Percentiles rank a stretch among this genome's conserved stretches.
phyloP scores from a whole-genome alignment of 495 filamentous ascomycete species.

The Hypoxylon crocopeplum region DNA sequence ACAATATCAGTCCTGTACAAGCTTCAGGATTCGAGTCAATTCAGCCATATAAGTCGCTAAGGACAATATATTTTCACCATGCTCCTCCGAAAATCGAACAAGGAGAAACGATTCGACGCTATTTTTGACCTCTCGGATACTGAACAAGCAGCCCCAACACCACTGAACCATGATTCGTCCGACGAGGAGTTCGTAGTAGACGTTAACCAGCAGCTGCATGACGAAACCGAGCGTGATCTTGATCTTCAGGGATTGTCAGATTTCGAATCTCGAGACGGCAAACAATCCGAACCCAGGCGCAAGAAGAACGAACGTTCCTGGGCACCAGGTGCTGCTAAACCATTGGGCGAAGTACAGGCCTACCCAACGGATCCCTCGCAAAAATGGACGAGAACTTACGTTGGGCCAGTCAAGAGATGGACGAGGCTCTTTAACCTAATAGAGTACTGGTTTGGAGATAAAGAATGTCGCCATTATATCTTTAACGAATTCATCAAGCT shows the following conservation, averaged over 20 bases:
- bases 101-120: constrained; percentile 21
- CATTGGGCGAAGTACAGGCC: constrained; percentile 46
- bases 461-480: constrained; percentile 44
- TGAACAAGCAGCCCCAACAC: constrained; percentile 9
- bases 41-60: too few species aligned
- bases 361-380: constrained; percentile 54
- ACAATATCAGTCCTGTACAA: too few species aligned
- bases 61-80: constrained; percentile 15
- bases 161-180: constrained; percentile 12
- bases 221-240: constrained; percentile 27
- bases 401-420: constrained; percentile 53
- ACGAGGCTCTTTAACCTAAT: constrained; percentile 50
- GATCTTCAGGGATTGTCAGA: constrained; percentile 15
- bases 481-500: constrained; percentile 49
- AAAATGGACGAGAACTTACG: constrained; percentile 54
- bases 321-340: constrained; percentile 32
- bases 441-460: constrained; percentile 54
- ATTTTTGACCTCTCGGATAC: constrained; percentile 15
- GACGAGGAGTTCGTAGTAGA: constrained; percentile 37
- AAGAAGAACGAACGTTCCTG: constrained; percentile 19
- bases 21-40: too few species aligned
- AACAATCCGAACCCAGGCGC: constrained; percentile 3
- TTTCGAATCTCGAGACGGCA: constrained; percentile 16
- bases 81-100: constrained; percentile 38
- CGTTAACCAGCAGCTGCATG: constrained; percentile 8